phyloP scores from a whole-genome alignment of 1,284 basidiomycete genomes.

The Psilocybe mexicana region DNA sequence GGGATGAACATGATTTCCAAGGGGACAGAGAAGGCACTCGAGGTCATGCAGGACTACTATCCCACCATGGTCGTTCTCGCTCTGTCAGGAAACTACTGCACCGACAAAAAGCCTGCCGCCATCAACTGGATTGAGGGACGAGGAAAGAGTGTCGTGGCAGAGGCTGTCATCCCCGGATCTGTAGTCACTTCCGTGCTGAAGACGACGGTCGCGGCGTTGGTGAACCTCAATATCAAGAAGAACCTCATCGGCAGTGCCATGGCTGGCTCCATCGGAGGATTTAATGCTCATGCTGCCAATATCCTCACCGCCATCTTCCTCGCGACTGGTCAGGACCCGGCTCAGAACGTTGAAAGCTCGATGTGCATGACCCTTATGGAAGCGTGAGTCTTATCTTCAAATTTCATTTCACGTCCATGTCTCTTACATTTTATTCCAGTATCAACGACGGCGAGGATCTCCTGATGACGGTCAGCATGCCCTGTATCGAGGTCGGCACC shows the following conservation, averaged over 20 bases:
- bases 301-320: constrained; percentile 96
- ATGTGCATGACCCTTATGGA: constrained; percentile 99
- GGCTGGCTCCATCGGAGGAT: constrained; percentile 96
- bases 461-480: constrained; percentile 92
- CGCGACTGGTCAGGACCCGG: constrained; percentile 97
- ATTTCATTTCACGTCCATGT: not conserved
- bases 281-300: constrained; percentile 98
- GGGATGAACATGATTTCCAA: constrained; percentile 99
- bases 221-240: constrained; percentile 96
- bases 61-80: constrained; percentile 95
- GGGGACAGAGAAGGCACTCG: constrained; percentile 93
- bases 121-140: constrained; percentile 99
- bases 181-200: constrained; percentile 92
- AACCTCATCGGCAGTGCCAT: constrained; percentile 97
- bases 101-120: constrained; percentile 99
- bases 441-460: constrained; percentile 90
- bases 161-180: constrained; percentile 89
- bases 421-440: constrained; percentile 37
- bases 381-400: constrained; percentile 54
- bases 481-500: constrained; percentile 95
- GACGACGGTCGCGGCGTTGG: constrained; percentile 90
- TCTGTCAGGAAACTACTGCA: constrained; percentile 98
- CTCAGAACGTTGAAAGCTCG: constrained; percentile 99
- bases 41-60: constrained; percentile 79
- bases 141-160: constrained; percentile 96